Evolutionary conservation across 192 early-diverging fungal species (phyloP).

Genomic region (Entomortierella lignicola): DNA sequence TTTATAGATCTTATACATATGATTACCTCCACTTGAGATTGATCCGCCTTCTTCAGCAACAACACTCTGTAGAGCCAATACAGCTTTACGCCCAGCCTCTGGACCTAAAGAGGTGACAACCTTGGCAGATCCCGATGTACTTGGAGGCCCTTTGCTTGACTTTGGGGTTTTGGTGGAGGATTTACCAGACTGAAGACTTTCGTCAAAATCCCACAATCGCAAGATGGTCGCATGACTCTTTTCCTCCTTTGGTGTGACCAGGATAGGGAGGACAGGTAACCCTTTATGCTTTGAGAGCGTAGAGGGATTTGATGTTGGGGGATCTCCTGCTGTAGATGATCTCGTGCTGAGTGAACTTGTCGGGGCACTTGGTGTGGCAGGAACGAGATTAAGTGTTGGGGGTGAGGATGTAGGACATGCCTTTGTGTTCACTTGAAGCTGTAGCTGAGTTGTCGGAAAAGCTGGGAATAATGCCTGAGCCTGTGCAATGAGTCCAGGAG

Average conservation of each 20-base stretch:
- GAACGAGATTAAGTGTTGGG: conserved; percentile 43
- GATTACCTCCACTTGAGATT: conserved; percentile 36
- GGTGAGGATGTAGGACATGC: conserved; percentile 27
- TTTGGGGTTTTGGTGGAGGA: conserved; percentile 31
- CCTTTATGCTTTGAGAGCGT: conserved; percentile 53
- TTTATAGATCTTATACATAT: too few species aligned
- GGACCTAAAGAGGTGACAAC: conserved; percentile 49
- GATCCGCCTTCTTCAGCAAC: conserved; percentile 39
- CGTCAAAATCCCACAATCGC: conserved; percentile 51
- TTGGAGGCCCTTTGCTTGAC: conserved; percentile 42
- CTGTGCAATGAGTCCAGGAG: conserved; percentile 21
- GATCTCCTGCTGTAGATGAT: conserved; percentile 11
- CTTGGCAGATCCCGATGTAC: conserved; percentile 49
- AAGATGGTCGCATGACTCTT: conserved; percentile 49
- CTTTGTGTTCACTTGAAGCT: conserved; percentile 51
- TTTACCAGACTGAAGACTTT: conserved; percentile 11
- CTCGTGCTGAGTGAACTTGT: conserved; percentile 16
- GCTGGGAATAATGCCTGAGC: conserved; percentile 32
- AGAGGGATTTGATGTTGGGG: conserved; percentile 33
- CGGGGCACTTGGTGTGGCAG: conserved; percentile 34
- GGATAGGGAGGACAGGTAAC: conserved; percentile 34
- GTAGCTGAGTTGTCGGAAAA: conserved; percentile 24
- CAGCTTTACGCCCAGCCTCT: conserved; percentile 45
- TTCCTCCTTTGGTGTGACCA: conserved; percentile 53
- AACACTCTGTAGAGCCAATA: conserved; percentile 46